Evolutionary conservation across 345 rosid species (phyloP), one percentile per base, ranked within the genome.

Genomic region (Viola odorata): DNA sequence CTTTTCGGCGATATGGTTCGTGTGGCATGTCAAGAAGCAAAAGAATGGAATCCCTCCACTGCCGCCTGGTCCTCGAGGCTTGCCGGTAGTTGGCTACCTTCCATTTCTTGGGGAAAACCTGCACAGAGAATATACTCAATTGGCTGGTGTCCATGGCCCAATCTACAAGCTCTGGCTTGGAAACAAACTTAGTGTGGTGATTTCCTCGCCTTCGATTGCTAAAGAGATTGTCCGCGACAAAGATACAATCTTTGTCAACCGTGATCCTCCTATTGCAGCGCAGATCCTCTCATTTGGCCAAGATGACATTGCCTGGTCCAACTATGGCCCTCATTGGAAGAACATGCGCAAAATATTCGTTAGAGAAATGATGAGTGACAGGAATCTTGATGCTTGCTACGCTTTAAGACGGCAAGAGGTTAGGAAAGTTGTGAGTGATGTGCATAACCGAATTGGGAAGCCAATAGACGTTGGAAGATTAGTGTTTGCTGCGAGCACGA

Each of bases 11-110:
- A 16, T 62, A 5, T 55, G 49, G 41, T 62, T 57, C 59, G 16
- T 50, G 6, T 15, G 60, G 66, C 8, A 8, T 32, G 9, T 37
- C 41, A 62, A 54, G 47, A 53, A 49, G 5, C 15, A 39, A 16
- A 45, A 51, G 37, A 53, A 36, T 7, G 37, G 12, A 45, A 12
- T 12, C 5, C 16, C n/a, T 5, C 66, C 60, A 1, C 41, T 56
- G 39, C 67, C 73, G 1, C 82, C 80, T 0, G 84, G 84, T 3
- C 87, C 82, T 0, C 58, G 57, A 0, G 85, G 85, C 6, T 8
- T 80, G 41, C 85, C 88, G 0, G 4, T 83, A 3, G 50, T 80
- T 0, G 85, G 83, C n/a, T 76, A 78, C 72, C 77, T 83, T 48
- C 83, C 83, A 9, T 78, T 80, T 63, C 76, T 82, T 0, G 67